A percentile compares a stretch with the other conserved stretches of the same genome.
Conservation (phyloP, 106 monocot species). For the Dioscorea zingiberensis region DNA sequence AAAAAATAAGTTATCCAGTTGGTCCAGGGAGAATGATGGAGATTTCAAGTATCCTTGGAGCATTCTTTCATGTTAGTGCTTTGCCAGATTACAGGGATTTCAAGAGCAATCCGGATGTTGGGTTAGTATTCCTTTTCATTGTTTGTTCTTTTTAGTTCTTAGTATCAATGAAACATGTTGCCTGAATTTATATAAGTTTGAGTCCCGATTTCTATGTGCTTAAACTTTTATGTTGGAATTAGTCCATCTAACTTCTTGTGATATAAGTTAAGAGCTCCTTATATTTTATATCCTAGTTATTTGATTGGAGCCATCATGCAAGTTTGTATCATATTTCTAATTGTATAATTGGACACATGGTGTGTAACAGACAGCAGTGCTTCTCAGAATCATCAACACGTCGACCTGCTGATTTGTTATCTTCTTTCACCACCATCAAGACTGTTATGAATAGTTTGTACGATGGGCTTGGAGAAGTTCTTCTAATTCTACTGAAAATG, state of each 20-base stretch:
- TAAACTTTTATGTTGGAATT: too few relatives aligned
- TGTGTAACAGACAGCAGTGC: slow-evolving; percentile 70
- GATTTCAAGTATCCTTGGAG: slow-evolving; percentile 64
- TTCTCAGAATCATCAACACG: slow-evolving; percentile 78
- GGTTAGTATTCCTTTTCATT: slow-evolving; percentile 40
- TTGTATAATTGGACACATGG: too few relatives aligned
- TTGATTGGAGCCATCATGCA: too few relatives aligned
- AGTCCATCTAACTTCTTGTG: too few relatives aligned
- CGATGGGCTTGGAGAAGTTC: slow-evolving; percentile 75
- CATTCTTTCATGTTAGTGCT: slow-evolving; percentile 89
- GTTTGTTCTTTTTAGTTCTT: too few relatives aligned
- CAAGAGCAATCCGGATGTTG: slow-evolving; percentile 74
- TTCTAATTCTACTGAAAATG: slow-evolving; percentile 67
- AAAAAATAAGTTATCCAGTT: slow-evolving; percentile 22
- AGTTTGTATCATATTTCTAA: too few relatives aligned
- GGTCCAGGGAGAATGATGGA: slow-evolving; percentile 75
- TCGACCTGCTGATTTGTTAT: slow-evolving; percentile 73
- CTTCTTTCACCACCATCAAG: slow-evolving; percentile 83
- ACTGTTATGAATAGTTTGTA: slow-evolving; percentile 86
- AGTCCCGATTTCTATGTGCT: too few relatives aligned
- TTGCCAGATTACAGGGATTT: slow-evolving; percentile 68
- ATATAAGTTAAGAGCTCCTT: too few relatives aligned
- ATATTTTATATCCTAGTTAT: too few relatives aligned
- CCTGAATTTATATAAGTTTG: too few relatives aligned
- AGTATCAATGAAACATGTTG: too few relatives aligned